A percentile compares a stretch with the other conserved stretches of the same genome.
phyloP scores from a whole-genome alignment of 306 rosid genomes.

The Quercus variabilis region DNA sequence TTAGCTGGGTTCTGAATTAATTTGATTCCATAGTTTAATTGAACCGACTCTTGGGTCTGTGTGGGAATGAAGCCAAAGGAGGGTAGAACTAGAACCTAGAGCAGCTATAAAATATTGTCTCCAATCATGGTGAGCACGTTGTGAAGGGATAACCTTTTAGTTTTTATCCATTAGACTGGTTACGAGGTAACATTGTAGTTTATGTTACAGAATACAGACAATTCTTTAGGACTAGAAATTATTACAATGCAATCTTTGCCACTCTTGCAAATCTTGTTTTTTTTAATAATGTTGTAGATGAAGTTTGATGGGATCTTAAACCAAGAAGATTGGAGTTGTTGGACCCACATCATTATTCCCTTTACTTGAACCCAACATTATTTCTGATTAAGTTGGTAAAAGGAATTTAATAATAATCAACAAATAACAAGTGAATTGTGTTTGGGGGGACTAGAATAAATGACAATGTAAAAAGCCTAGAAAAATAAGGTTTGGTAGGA shows the following conservation, averaged over 20 bases:
- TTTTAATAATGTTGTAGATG: background rate
- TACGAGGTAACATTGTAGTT: background rate
- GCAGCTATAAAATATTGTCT: no score
- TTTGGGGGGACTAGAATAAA: background rate
- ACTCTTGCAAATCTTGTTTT: background rate
- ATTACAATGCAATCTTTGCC: background rate
- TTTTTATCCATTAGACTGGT: background rate
- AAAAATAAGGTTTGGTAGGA: background rate
- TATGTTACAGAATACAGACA: background rate
- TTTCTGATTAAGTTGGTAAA: background rate
- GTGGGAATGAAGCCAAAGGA: background rate
- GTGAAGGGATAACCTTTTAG: background rate
- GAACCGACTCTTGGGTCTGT: background rate
- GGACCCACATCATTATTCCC: background rate
- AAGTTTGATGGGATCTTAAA: background rate
- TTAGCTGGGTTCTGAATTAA: constrained; percentile 14
- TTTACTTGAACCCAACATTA: background rate
- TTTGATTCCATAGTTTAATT: background rate
- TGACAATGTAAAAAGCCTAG: background rate
- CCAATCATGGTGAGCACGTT: constrained; percentile 34
- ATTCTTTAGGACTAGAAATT: background rate
- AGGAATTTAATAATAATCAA: background rate
- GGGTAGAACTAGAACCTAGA: background rate
- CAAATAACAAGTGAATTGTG: background rate
- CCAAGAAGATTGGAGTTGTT: background rate